Evolutionary conservation across 768 basidiomycete species (phyloP), one percentile per base, ranked within the genome.

Genomic region (Podaxis sp.): DNA sequence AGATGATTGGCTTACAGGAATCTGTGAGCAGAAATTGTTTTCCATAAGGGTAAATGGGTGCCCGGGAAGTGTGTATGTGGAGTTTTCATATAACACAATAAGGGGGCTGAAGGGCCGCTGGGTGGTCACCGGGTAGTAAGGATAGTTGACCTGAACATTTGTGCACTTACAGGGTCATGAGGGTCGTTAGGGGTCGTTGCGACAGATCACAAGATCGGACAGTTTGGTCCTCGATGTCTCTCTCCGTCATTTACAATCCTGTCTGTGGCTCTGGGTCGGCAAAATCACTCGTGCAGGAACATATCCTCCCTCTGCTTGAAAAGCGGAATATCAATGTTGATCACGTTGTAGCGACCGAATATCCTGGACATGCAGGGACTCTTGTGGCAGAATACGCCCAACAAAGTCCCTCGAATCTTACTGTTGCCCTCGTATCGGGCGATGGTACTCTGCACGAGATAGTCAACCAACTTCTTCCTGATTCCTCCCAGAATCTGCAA

Each of bases 401-500:
- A 24, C 33, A 75, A 67, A 48, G 49, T 20, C 20, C 48, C 51
- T 52, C 48, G 33, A 38, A 22, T 30, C 63, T 83, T 56, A 81
- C 81, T 0, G 70, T 91, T 52, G 70, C 91, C 56, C 77, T 95
- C 26, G 84, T 83, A 15, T 94, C 95, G 4, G 96, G 96, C 7
- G 96, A 99, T 73, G 96, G 96, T 17, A 97, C 95, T 0, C 78
- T 95, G 41, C 93, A 96, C 72, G 95, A 99, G 68, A 84, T 96
- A 65, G 80, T 95, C 70, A 90, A 89, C 65, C 80, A 80, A 11
- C 70, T 93, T 37, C 73, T 78, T 40, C 69, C 70, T 24, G 66
- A 68, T 63, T 62, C 22, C 63, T 17, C 44, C n/a, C 44, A 46
- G 44, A 46, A 17, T 20, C n/a, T 46, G 44, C 44, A 46, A 2